Evolutionary conservation across 495 filamentous ascomycete species (phyloP).

Genomic region (Amphirosellinia nigrospora): DNA sequence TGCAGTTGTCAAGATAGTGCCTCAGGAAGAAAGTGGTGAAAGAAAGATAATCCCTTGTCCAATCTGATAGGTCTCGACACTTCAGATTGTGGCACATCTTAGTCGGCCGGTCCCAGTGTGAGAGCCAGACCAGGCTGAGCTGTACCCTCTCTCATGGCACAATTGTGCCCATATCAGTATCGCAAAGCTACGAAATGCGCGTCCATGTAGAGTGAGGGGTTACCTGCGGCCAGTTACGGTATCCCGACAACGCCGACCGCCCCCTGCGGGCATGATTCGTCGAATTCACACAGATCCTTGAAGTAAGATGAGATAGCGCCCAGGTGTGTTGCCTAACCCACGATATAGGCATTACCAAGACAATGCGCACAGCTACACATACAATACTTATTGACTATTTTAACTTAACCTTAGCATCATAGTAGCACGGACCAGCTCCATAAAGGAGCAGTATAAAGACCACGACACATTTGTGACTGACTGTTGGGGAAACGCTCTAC

Average conservation of each 20-base stretch:
- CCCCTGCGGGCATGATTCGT: not conserved
- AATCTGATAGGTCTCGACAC: not conserved
- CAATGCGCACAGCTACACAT: not conserved
- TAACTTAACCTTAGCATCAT: not conserved
- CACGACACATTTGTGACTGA: not conserved
- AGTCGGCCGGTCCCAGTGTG: not conserved
- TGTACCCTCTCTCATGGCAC: not conserved
- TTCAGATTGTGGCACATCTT: not conserved
- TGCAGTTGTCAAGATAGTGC: not conserved
- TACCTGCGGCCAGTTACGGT: not conserved
- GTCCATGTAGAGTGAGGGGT: not conserved
- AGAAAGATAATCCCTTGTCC: not conserved
- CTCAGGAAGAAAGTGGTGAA: not conserved
- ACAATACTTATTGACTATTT: not conserved
- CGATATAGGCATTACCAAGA: not conserved
- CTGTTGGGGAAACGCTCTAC: not conserved
- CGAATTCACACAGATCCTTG: not conserved
- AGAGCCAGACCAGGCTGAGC: not conserved
- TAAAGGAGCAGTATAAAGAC: not conserved
- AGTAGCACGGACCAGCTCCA: not conserved
- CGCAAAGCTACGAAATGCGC: not conserved
- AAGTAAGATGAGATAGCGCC: no score
- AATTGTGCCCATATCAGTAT: not conserved
- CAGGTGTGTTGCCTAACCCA: no score
- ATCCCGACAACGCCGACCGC: not conserved